Evolutionary conservation across 140 eudicot species (phyloP).

Genomic region (Bidens hawaiensis): DNA sequence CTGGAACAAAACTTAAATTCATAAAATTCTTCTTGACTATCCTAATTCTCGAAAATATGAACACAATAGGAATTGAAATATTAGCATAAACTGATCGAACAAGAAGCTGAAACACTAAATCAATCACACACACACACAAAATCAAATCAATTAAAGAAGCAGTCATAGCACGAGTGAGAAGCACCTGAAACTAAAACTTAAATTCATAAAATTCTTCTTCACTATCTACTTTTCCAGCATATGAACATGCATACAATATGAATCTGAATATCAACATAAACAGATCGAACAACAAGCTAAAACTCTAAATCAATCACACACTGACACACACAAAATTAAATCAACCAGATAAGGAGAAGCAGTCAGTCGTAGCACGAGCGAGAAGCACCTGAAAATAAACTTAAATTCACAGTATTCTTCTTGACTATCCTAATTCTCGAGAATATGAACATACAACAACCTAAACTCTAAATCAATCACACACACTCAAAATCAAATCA

Average conservation of each 20-base stretch:
- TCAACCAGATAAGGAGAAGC: too few species aligned
- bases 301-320: not conserved
- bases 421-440: not conserved
- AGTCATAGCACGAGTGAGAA: too few species aligned
- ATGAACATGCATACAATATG: not conserved
- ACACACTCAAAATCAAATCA: not conserved
- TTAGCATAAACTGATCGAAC: not conserved
- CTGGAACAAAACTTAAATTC: not conserved
- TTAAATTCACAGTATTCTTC: not conserved
- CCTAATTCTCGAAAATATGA: not conserved
- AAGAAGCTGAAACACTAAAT: not conserved
- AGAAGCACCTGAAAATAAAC: not conserved
- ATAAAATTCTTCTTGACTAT: not conserved
- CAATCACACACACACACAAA: not conserved
- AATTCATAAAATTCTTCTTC: too few species aligned
- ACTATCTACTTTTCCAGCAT: not conserved
- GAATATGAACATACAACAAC: not conserved
- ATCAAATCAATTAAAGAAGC: not conserved
- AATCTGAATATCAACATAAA: not conserved
- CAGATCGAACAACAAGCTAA: not conserved
- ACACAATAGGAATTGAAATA: not conserved
- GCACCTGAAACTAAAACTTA: too few species aligned
- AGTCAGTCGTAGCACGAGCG: too few species aligned
- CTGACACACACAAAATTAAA: too few species aligned
- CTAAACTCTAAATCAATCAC: slow-evolving; percentile 1